phyloP scores from a whole-genome alignment of 2,329 filamentous ascomycete genomes.

The Dothideomycetes sp. region DNA sequence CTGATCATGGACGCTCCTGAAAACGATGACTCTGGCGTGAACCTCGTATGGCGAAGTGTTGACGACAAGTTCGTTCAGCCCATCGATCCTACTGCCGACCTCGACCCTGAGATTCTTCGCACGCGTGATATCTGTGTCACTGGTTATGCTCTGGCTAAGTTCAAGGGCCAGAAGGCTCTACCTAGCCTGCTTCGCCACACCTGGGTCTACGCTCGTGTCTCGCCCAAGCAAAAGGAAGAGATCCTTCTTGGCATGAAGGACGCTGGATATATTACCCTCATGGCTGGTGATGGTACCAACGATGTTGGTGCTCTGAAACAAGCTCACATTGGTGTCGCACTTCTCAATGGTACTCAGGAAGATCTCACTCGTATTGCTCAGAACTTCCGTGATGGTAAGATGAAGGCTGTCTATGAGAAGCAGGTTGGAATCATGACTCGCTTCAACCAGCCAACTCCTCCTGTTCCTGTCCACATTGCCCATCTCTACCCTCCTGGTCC shows the following conservation, averaged over 20 bases:
- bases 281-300: conserved; percentile 98
- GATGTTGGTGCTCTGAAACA: conserved; percentile 97
- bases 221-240: conserved; percentile 97
- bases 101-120: conserved; percentile 70
- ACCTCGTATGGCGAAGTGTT: conserved; percentile 86
- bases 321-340: conserved; percentile 89
- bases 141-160: conserved; percentile 83
- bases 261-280: conserved; percentile 93
- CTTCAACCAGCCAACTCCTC: conserved; percentile 90
- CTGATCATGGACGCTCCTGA: conserved; percentile 93
- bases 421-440: conserved; percentile 82
- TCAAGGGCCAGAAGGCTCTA: conserved; percentile 70
- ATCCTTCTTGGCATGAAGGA: conserved; percentile 95
- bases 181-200: conserved; percentile 71
- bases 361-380: conserved; percentile 87
- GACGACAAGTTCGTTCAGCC: conserved; percentile 81
- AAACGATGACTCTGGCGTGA: conserved; percentile 67
- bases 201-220: conserved; percentile 97
- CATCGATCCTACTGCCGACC: conserved; percentile 69
- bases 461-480: conserved; percentile 82
- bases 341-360: conserved; percentile 87
- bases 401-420: conserved; percentile 99
- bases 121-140: conserved; percentile 92
- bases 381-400: conserved; percentile 85
- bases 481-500: conserved; percentile 89